phyloP scores from a whole-genome alignment of 805 yeast species.

The Yueomyces sinensis region DNA sequence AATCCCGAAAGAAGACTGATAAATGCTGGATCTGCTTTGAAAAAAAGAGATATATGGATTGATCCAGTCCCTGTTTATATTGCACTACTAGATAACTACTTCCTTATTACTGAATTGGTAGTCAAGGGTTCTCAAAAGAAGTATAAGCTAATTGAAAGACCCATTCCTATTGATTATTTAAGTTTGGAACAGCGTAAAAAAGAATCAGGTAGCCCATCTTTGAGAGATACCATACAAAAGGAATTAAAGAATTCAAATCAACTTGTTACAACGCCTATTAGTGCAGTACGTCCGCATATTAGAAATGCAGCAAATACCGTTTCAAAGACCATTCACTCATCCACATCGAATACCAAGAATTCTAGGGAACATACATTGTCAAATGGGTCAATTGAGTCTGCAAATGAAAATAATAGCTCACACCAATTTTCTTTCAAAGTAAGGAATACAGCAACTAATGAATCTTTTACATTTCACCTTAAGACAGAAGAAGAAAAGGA shows the following conservation, averaged over 20 bases:
- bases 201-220: constrained; percentile 1
- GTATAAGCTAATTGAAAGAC: constrained; percentile 38
- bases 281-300: constrained; percentile 12
- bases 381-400: constrained; percentile 5
- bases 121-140: constrained; percentile 26
- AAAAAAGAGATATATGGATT: constrained; percentile 53
- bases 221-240: neutral
- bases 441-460: constrained; percentile 43
- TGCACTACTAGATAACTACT: constrained; percentile 56
- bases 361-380: neutral
- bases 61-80: constrained; percentile 39
- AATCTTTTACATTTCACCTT: constrained; percentile 39
- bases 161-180: constrained; percentile 48
- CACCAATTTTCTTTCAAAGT: constrained; percentile 31
- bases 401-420: constrained; percentile 6
- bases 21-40: constrained; percentile 41
- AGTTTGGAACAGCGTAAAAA: constrained; percentile 34
- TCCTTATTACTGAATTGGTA: constrained; percentile 48
- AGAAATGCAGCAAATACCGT: constrained; percentile 12
- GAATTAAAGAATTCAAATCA: constrained; percentile 1
- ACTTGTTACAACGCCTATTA: constrained; percentile 8
- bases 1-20: constrained; percentile 45
- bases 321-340: constrained; percentile 6
- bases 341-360: constrained; percentile 1
- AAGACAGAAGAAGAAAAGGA: constrained; percentile 36